Evolutionary conservation across 2,329 filamentous ascomycete genomes (phyloP).

Genomic region (Proliferodiscus dingleyae): DNA sequence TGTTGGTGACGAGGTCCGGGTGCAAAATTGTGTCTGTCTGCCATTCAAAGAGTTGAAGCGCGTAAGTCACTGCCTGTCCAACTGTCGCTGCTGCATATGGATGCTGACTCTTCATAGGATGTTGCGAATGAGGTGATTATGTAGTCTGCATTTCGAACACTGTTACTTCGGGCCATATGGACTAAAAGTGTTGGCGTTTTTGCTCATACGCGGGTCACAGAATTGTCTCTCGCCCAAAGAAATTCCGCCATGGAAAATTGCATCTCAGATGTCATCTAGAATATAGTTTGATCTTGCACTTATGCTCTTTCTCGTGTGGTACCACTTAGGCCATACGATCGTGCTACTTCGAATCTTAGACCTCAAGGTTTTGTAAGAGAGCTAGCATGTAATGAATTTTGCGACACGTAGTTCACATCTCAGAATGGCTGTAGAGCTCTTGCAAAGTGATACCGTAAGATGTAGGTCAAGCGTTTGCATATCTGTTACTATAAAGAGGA

Average conservation of each 20-base stretch:
- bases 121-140: constrained; percentile 88
- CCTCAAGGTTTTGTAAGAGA: no score
- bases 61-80: constrained; percentile 59
- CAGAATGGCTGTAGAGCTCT: no score
- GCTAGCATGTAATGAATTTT: no score
- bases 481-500: no score
- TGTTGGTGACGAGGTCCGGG: constrained; percentile 88
- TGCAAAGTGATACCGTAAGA: no score
- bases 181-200: constrained; percentile 2
- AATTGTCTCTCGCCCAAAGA: constrained; percentile 8
- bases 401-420: no score
- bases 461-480: no score
- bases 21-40: constrained; percentile 97
- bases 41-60: constrained; percentile 98
- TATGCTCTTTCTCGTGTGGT: constrained; percentile 41
- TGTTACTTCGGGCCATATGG: constrained; percentile 4
- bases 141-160: constrained; percentile 45
- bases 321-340: no score
- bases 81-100: constrained; percentile 1
- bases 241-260: constrained; percentile 7
- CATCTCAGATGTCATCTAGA: background rate
- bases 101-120: constrained; percentile 54
- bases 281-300: background rate
- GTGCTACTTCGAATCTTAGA: no score
- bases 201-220: constrained; percentile 1